These are phyloP conservation scores for Scedosporium dehoogii DNA, from an alignment of 2,329 filamentous ascomycete genomes.

Conservation along the genomic window DNA sequence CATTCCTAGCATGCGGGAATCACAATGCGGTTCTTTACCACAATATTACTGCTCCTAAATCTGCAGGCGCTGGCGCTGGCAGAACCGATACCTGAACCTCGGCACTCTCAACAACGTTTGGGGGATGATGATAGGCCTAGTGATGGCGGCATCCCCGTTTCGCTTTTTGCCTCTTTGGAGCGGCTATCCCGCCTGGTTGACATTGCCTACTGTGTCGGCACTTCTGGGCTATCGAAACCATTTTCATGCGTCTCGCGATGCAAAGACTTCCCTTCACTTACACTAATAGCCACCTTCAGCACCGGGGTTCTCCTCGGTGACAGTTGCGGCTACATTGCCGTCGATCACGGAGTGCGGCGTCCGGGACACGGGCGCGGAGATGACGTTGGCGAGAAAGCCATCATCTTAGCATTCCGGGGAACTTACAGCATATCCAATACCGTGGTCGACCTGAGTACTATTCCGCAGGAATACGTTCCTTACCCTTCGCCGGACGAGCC, in stretches of 20 bases:
- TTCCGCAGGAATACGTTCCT: conserved; percentile 83
- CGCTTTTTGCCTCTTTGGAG: conserved; percentile 73
- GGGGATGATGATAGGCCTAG: neutral
- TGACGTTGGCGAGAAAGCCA: conserved; percentile 25
- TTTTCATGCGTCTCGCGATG: conserved; percentile 83
- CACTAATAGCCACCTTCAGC: conserved; percentile 79
- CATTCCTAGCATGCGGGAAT: neutral
- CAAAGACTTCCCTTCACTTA: conserved; percentile 68
- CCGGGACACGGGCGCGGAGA: conserved; percentile 12
- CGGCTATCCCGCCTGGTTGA: conserved; percentile 86
- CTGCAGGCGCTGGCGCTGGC: conserved; percentile 2
- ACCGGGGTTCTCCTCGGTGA: conserved; percentile 80
- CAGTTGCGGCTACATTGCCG: conserved; percentile 84
- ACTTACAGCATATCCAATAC: conserved; percentile 93
- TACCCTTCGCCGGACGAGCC: conserved; percentile 53
- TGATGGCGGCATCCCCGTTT: conserved; percentile 26
- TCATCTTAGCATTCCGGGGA: conserved; percentile 84
- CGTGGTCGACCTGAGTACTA: conserved; percentile 77
- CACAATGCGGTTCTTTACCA: neutral
- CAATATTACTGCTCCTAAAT: neutral
- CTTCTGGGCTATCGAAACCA: conserved; percentile 68
- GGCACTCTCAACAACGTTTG: neutral
- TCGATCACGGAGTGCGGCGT: conserved; percentile 53
- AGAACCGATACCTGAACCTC: neutral
- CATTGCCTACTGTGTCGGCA: conserved; percentile 87